These are phyloP conservation scores for Prasinococcaceae sp. DNA, from an alignment of 139 green algal species.

Conservation along the genomic window DNA sequence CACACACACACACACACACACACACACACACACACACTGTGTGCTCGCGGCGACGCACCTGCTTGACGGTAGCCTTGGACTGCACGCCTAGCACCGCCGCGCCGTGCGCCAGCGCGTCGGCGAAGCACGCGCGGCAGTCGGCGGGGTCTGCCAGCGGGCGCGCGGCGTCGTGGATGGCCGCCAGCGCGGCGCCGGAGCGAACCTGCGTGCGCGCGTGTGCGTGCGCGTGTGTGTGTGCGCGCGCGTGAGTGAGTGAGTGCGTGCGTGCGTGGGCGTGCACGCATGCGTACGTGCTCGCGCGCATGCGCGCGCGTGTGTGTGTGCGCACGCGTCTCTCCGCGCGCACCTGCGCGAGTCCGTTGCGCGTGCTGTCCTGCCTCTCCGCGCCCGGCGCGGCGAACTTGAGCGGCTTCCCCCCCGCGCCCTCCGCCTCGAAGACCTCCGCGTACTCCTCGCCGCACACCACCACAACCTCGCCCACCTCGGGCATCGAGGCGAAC, in stretches of 20 bases:
- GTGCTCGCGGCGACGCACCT: slow-evolving; percentile 14
- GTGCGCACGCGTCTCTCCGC: not conserved
- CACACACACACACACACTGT: not conserved
- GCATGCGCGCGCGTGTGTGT: not conserved
- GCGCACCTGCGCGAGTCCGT: slow-evolving; percentile 38
- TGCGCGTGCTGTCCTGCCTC: slow-evolving; percentile 86
- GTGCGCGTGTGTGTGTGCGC: not conserved
- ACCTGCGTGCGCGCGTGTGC: slow-evolving; percentile 4
- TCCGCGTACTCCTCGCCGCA: slow-evolving; percentile 43
- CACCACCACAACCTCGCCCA: slow-evolving; percentile 85
- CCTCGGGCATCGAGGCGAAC: slow-evolving; percentile 68
- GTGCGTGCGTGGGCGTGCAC: not conserved
- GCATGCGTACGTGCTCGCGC: not conserved
- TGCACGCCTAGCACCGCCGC: slow-evolving; percentile 89
- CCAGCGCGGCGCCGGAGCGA: slow-evolving; percentile 34
- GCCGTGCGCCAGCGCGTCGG: slow-evolving; percentile 40
- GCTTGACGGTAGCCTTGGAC: slow-evolving; percentile 86
- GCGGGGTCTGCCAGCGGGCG: slow-evolving; percentile 58
- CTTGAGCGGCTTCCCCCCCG: slow-evolving; percentile 32
- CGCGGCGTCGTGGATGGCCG: slow-evolving; percentile 90
- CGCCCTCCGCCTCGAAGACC: slow-evolving; percentile 29
- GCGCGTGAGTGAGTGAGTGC: not conserved
- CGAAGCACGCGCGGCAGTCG: slow-evolving; percentile 32
- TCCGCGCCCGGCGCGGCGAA: slow-evolving; percentile 82
- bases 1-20: not conserved